Evolutionary conservation across 495 filamentous ascomycete species (phyloP), one percentile per base, ranked within the genome.

Genomic region (Chaetomidium leptoderma): DNA sequence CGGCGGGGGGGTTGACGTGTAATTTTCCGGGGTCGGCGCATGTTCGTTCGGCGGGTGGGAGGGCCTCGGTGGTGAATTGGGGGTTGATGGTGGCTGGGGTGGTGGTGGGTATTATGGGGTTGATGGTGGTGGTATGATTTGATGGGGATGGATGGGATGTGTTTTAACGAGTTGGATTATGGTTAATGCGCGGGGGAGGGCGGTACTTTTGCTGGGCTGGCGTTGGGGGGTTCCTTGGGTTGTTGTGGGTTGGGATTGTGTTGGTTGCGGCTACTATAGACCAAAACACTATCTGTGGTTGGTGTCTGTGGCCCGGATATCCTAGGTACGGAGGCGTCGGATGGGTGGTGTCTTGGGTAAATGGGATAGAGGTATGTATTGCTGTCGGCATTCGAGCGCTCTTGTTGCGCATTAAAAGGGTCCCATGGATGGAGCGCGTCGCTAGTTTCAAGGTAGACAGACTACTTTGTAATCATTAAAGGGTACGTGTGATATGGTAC

Each of bases 1-100:
- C 49, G 3, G 23, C 54, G 10, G 53, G 39, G 19, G 59, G 65
- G 9, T 60, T 77, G 40, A 71, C 69, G 30, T 80, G 77, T 66
- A 80, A 80, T 45, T 78, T 76, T 30, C 76, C 72, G 6, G 75
- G 77, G 21, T 72, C 71, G 36, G 72, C 75, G 30, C 68, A 76
- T 52, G 57, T 68, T 32, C 53, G 58, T n/a, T 72, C 70, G 4
- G 63, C 52, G 14, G 61, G 64, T 0, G 52, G 27, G 47, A 57
- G 40, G 42, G 17, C 55, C n/a, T n/a, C n/a, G n/a, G 61, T 58
- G 3, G 37, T 30, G 35, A 43, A 57, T 21, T 70, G 63, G 64
- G 21, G 49, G 26, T 49, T 53, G 19, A 14, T 55, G 27, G 19
- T 50, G 32, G 35, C 62, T 30, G 50, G 58, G 33, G 55, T 43